Conservation (phyloP, 23 red algal species). For the Gracilaria gracilis region DNA sequence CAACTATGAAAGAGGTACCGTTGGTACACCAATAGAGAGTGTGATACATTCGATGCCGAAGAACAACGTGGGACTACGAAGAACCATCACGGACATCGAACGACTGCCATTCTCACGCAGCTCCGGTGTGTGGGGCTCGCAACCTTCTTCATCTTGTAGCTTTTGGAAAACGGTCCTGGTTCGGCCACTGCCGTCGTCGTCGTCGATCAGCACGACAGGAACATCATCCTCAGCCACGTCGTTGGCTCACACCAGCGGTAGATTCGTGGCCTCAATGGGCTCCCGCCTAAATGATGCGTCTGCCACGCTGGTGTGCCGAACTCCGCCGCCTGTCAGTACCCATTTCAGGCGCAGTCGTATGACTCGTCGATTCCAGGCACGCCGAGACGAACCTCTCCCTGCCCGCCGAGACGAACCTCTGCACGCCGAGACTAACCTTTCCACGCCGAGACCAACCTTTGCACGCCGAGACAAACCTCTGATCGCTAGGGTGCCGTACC, state of each 20-base stretch:
- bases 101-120: background rate
- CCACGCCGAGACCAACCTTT: too few species aligned
- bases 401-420: too few species aligned
- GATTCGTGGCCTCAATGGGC: background rate
- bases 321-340: background rate
- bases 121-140: background rate
- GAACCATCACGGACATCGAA: constrained; percentile 11
- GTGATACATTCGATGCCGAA: constrained; percentile 8
- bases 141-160: background rate
- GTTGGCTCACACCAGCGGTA: background rate
- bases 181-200: constrained; percentile 9
- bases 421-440: too few species aligned
- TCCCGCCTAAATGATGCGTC: constrained; percentile 6
- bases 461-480: too few species aligned
- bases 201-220: background rate
- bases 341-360: background rate
- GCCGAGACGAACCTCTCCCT: too few species aligned
- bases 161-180: constrained; percentile 18
- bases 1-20: background rate
- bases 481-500: background rate
- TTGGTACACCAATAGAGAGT: constrained; percentile 12
- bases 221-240: background rate
- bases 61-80: background rate
- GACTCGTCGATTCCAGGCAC: background rate
- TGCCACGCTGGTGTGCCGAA: background rate